Evolutionary conservation across 768 basidiomycete genomes (phyloP).

Genomic region (Lentinula edodes): DNA sequence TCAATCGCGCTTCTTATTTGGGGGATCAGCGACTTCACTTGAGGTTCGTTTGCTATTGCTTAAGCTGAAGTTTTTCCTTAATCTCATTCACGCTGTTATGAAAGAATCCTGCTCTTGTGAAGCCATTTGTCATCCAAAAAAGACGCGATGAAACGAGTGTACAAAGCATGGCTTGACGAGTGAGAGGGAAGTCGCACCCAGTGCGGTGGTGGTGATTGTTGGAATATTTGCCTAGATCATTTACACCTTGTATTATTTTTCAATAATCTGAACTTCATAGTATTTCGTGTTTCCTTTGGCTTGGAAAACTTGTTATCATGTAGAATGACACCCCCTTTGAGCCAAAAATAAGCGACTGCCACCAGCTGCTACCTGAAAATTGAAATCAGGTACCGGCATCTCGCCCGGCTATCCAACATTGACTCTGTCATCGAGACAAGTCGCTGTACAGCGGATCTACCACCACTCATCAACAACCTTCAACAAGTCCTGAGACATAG

Average conservation of each 20-base stretch:
- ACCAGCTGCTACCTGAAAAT: no score
- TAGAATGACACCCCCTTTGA: not conserved
- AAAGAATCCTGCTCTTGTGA: slow-evolving; percentile 35
- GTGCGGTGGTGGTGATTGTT: not conserved
- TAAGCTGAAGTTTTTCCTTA: not conserved
- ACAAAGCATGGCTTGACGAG: slow-evolving; percentile 42
- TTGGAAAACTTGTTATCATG: not conserved
- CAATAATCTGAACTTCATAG: no score
- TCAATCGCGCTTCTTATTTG: slow-evolving; percentile 69
- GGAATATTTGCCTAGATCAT: no score
- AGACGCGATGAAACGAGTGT: slow-evolving; percentile 71
- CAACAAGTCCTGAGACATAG: no score
- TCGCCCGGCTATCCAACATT: no score
- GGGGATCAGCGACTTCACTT: slow-evolving; percentile 53
- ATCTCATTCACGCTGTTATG: not conserved
- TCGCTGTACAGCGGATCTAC: no score
- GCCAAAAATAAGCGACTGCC: not conserved
- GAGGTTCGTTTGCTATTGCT: slow-evolving; percentile 30
- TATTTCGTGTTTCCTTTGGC: no score
- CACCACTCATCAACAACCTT: no score
- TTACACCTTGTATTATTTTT: no score
- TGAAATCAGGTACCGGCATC: not conserved
- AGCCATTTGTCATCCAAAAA: slow-evolving; percentile 59
- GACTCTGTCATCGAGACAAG: no score
- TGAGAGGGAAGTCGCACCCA: not conserved